Evolutionary conservation across 495 filamentous ascomycete species (phyloP).

Genomic region (Tetracladium marchalianum): DNA sequence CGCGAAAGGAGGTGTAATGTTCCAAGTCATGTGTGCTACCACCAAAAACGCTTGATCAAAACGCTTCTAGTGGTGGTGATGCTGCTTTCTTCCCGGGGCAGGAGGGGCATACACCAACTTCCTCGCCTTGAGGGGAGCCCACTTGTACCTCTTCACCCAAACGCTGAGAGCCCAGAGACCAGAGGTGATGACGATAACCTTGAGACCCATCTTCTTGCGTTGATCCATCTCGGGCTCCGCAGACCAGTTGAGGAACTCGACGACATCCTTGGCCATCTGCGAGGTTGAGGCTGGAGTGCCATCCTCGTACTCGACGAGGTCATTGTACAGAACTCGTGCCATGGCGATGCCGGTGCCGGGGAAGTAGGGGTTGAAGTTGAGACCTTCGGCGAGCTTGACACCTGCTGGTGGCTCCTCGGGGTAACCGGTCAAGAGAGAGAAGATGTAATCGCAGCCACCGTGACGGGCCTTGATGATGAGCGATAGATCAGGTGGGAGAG

Average conservation of each 20-base stretch:
- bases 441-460: slow-evolving; percentile 98
- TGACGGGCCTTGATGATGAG: slow-evolving; percentile 97
- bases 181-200: slow-evolving; percentile 69
- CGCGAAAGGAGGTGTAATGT: not conserved
- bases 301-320: slow-evolving; percentile 97
- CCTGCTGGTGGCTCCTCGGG: slow-evolving; percentile 93
- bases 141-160: slow-evolving; percentile 99
- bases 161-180: slow-evolving; percentile 79
- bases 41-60: slow-evolving; percentile 1
- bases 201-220: slow-evolving; percentile 98
- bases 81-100: not conserved
- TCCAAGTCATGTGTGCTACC: not conserved
- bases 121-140: slow-evolving; percentile 87
- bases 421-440: slow-evolving; percentile 94
- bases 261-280: slow-evolving; percentile 99
- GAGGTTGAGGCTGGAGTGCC: slow-evolving; percentile 87
- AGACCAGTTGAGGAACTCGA: slow-evolving; percentile 98
- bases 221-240: slow-evolving; percentile 99
- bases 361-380: slow-evolving; percentile 99
- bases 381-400: slow-evolving; percentile 64
- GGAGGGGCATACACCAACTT: slow-evolving; percentile 52
- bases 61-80: slow-evolving; percentile 4
- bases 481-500: slow-evolving; percentile 92
- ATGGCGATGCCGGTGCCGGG: slow-evolving; percentile 98
- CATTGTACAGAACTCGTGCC: slow-evolving; percentile 96